phyloP scores from a whole-genome alignment of 176 grass and related monocot genomes.

The Carex scoparia region DNA sequence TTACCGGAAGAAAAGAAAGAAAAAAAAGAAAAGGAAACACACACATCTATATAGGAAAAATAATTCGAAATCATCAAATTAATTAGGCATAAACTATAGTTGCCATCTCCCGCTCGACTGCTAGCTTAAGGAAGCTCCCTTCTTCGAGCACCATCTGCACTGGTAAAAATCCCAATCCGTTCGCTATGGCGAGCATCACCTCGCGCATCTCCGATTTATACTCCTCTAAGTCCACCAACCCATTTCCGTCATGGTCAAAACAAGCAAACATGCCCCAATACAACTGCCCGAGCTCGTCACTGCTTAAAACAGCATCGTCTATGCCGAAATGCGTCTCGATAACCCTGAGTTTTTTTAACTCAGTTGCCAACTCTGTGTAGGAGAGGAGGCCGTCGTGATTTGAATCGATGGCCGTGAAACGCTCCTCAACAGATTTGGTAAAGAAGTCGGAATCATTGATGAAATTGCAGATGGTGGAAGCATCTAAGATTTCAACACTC shows the following conservation, averaged over 20 bases:
- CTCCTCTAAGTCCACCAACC: slow-evolving; percentile 23
- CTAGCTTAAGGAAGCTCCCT: slow-evolving; percentile 26
- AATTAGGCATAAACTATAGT: not conserved
- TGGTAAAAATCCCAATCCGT: slow-evolving; percentile 1
- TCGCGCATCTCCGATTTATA: slow-evolving; percentile 22
- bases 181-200: not conserved
- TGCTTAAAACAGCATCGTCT: not conserved
- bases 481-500: slow-evolving; percentile 31
- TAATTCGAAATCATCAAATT: not conserved
- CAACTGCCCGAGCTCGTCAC: not conserved
- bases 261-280: slow-evolving; percentile 6
- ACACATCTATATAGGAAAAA: too few relatives aligned
- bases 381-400: slow-evolving; percentile 22
- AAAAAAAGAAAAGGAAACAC: too few relatives aligned
- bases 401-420: slow-evolving; percentile 17
- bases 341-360: slow-evolving; percentile 28
- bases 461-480: slow-evolving; percentile 23
- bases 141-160: slow-evolving; percentile 21
- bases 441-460: slow-evolving; percentile 16
- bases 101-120: slow-evolving; percentile 3
- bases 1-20: too few relatives aligned
- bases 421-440: slow-evolving; percentile 8
- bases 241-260: slow-evolving; percentile 30
- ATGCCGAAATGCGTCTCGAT: slow-evolving; percentile 24
- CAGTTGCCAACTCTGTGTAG: not conserved